Conservation (phyloP, 352 stramenopile genomes). For the Pythium grandisporangium region DNA sequence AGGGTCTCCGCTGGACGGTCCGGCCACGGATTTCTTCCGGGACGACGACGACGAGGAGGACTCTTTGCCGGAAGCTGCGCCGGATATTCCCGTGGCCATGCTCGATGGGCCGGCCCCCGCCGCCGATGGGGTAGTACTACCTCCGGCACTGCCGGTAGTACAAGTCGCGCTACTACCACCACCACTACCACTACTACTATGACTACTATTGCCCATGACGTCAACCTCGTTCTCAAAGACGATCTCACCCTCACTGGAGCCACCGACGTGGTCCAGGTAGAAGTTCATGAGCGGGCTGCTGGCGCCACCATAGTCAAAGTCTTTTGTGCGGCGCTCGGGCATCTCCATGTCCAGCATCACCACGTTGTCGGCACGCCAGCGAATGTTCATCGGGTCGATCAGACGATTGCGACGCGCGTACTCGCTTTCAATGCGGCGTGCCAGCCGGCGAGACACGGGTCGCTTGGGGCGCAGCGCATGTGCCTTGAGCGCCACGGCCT, state of each 20-base stretch:
- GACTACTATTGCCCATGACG: too few species aligned
- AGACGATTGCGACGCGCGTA: slow-evolving; percentile 79
- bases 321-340: slow-evolving; percentile 66
- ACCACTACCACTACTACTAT: too few species aligned
- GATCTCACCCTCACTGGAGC: slow-evolving; percentile 48
- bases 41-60: too few species aligned
- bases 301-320: slow-evolving; percentile 55
- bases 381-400: slow-evolving; percentile 78
- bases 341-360: slow-evolving; percentile 87
- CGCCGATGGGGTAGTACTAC: too few species aligned
- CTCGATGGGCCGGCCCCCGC: too few species aligned
- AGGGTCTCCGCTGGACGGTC: too few species aligned
- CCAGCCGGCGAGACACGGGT: slow-evolving; percentile 47
- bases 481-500: slow-evolving; percentile 46
- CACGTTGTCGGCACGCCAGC: slow-evolving; percentile 88
- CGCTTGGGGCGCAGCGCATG: slow-evolving; percentile 46
- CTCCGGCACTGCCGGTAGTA: too few species aligned
- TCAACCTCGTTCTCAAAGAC: slow-evolving; percentile 49
- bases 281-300: slow-evolving; percentile 42
- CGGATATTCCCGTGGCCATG: too few species aligned
- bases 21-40: slow-evolving; percentile 5
- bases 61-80: too few species aligned
- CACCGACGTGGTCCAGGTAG: slow-evolving; percentile 41
- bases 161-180: too few species aligned
- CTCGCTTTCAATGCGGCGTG: slow-evolving; percentile 86